These are phyloP conservation scores for Termitomyces sp. DNA, from an alignment of 1,284 basidiomycete species.

Conservation along the genomic window DNA sequence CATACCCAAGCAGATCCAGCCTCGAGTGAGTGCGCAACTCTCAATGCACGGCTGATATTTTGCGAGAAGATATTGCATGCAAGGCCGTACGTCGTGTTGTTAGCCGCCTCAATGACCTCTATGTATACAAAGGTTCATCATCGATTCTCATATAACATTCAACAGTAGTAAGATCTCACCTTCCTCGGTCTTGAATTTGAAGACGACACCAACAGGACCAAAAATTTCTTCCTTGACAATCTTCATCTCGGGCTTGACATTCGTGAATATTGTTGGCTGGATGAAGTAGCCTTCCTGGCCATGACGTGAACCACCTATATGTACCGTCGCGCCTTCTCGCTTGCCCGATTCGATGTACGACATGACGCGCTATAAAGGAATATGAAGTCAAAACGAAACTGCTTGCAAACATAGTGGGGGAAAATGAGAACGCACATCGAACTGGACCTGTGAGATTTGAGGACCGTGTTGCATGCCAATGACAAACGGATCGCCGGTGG, in stretches of 20 bases:
- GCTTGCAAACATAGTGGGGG: too few relatives aligned
- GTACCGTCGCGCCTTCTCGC: constrained; percentile 74
- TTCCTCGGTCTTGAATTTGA: constrained; percentile 67
- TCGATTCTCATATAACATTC: background rate
- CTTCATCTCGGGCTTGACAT: constrained; percentile 73
- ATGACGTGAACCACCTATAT: constrained; percentile 71
- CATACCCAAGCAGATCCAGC: constrained; percentile 68
- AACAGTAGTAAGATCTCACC: constrained; percentile 17
- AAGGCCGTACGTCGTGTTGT: constrained; percentile 80
- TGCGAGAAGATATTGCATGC: constrained; percentile 73
- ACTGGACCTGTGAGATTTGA: constrained; percentile 73
- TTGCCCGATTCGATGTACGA: constrained; percentile 67
- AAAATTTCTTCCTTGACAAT: constrained; percentile 91
- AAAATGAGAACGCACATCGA: constrained; percentile 37
- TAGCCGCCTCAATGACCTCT: constrained; percentile 71
- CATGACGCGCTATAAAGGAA: constrained; percentile 46
- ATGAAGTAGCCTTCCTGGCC: constrained; percentile 73
- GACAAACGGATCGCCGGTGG: constrained; percentile 81
- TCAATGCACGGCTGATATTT: constrained; percentile 64
- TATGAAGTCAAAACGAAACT: constrained; percentile 16
- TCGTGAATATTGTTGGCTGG: constrained; percentile 79
- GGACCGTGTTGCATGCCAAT: constrained; percentile 76
- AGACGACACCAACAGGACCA: constrained; percentile 73
- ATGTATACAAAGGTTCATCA: background rate
- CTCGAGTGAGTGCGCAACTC: constrained; percentile 64